Evolutionary conservation across 164 flowering plant species (phyloP), one percentile per base, ranked within the genome.

Genomic region (Piper betle): DNA sequence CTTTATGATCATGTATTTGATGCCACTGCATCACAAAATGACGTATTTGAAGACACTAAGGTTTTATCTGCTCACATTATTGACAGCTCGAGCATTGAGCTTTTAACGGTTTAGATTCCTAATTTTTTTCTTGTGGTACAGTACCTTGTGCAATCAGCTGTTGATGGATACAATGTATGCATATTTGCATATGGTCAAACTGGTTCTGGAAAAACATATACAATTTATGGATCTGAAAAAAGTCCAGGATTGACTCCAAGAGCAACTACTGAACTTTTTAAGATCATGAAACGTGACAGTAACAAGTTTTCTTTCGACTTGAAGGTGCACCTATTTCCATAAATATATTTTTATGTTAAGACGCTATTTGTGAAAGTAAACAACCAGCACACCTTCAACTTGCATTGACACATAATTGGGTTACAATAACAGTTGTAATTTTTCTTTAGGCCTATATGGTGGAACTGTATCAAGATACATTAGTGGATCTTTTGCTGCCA

Each of bases 181-280:
- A 87, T 94, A 71, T 94, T 94, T 78, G 99, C 97, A 3, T 94
- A 94, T 77, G 99, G 99, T 37, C 99, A 94, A 85, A 94, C 99
- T 74, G 97, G 99, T 66, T 94, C 99, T 25, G 99, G 99, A 63
- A 94, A 94, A 71, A 94, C 99, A 60, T 94, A 82, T 57, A 94
- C 99, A 39, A 94, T 94, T 17, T 91, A 94, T 75, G 99, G 99
- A 52, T 76, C 88, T 39, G 97, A 86, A 38, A 64, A 67, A 57
- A 80, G 81, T 75, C 96, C 96, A 52, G 99, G 99, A 41, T 84
- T 94, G 38, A 94, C 99, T 5, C 96, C 90, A 37, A 79, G 91
- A 37, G 97, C 99, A 48, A 88, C 76, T 17, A 59, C 85, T 37
- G 97, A 94, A 71, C 82, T 94, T 61, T 91, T 94, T 68, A 91